These are phyloP conservation scores for Gossypium turneri DNA, from an alignment of 345 rosid genomes.

Conservation along the genomic window DNA sequence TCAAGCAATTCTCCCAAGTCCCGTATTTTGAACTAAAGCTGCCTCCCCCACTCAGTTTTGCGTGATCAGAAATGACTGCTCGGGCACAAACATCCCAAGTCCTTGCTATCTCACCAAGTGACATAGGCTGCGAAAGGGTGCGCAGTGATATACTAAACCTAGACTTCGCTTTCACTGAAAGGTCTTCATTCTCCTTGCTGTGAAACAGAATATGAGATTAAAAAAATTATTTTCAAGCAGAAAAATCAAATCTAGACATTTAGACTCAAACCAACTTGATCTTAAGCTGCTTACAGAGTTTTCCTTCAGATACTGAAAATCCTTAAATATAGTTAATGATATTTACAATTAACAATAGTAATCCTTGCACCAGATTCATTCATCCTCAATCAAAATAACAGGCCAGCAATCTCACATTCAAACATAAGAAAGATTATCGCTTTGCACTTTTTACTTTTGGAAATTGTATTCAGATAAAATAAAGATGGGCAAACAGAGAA, in stretches of 20 bases:
- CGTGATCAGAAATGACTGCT: constrained; percentile 61
- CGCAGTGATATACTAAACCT: constrained; percentile 63
- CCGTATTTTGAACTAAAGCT: constrained; percentile 87
- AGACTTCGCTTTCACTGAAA: constrained; percentile 59
- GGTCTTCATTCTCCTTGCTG: constrained; percentile 76
- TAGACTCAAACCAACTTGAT: neutral
- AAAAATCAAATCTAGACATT: neutral
- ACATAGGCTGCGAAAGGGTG: constrained; percentile 68
- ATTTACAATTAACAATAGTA: neutral
- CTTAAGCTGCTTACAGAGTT: neutral
- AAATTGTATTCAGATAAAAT: neutral
- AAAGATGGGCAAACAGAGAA: neutral
- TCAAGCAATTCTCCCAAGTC: constrained; percentile 63
- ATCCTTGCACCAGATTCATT: neutral
- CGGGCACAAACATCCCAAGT: constrained; percentile 78
- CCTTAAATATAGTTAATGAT: neutral
- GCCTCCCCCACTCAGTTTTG: constrained; percentile 66
- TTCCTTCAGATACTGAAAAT: neutral
- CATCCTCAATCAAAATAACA: neutral
- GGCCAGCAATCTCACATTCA: neutral
- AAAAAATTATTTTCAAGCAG: neutral
- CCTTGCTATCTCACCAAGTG: constrained; percentile 66
- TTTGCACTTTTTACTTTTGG: neutral
- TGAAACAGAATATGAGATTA: neutral
- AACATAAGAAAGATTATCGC: neutral